Base-by-base conservation (phyloP, 2,329 filamentous ascomycete genomes). In the Penicillium sp. region DNA sequence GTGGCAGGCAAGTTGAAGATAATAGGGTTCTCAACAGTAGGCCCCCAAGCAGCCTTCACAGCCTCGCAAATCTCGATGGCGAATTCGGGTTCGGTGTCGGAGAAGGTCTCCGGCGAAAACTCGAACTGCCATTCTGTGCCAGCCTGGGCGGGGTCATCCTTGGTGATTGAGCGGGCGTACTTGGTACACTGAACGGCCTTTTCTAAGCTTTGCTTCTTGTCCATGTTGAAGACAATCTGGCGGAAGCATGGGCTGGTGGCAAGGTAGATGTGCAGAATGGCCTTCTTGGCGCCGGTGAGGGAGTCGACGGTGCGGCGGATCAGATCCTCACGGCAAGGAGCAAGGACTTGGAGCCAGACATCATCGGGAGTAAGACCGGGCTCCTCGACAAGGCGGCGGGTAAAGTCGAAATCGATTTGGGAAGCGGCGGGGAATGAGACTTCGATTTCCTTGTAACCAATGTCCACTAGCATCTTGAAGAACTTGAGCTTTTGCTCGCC, bases 361-460 rank as follows among this genome's bases (percentile, higher is more conserved):
- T 97, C 92, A 70, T 94, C 90, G 51, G 92, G 92, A 8, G 92
- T 85, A 14, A 86, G 82, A 40, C 89, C 90, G 11, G 90, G 89
- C 1, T 91, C 96, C 67, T 95, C 88, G 61, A 97, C 85, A 64
- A 97, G 80, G 68, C 88, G 86, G 64, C 91, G 84, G 40, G 92
- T 96, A 71, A 97, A 97, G 79, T 96, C 90, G 79, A 92, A 97
- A 78, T 97, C 94, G 69, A 89, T 96, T 72, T 96, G 89, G 37
- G 92, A 96, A 14, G 93, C 92, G 0, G 92, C 96, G 48, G 93
- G 93, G 77, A 96, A 97, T 4, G 92, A 94, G 20, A 97, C 89
- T 73, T 97, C 93, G 63, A 97, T 97, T 77, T 97, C 93, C 78
- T 97, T 97, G 82, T 95, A 97, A 66, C 94, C 93, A 48, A 97